phyloP scores from a whole-genome alignment of 495 filamentous ascomycete species.

The Glonium stellatum region DNA sequence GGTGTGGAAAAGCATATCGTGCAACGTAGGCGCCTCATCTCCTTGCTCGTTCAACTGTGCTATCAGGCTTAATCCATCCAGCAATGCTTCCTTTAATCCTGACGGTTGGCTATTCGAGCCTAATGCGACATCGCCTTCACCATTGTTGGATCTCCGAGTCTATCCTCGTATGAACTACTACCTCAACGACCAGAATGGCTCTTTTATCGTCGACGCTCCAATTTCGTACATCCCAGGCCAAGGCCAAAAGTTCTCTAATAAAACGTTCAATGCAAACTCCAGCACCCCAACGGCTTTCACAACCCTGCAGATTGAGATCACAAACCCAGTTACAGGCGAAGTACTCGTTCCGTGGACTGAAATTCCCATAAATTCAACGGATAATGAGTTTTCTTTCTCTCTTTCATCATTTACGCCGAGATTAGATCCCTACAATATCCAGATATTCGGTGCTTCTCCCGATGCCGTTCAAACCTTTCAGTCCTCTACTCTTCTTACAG shows the following conservation, averaged over 20 bases:
- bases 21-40: slow-evolving; percentile 4
- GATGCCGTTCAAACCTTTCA: slow-evolving; percentile 38
- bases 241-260: slow-evolving; percentile 41
- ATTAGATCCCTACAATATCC: slow-evolving; percentile 13
- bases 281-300: slow-evolving; percentile 13
- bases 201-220: slow-evolving; percentile 54
- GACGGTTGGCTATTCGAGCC: slow-evolving; percentile 52
- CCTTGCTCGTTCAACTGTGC: neutral
- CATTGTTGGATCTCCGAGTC: slow-evolving; percentile 51
- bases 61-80: neutral
- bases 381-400: slow-evolving; percentile 6
- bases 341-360: slow-evolving; percentile 22
- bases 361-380: slow-evolving; percentile 11
- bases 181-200: slow-evolving; percentile 45
- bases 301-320: slow-evolving; percentile 29
- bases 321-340: slow-evolving; percentile 27
- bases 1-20: slow-evolving; percentile 31
- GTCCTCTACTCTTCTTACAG: slow-evolving; percentile 43
- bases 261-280: slow-evolving; percentile 6
- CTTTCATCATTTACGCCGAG: neutral
- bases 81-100: slow-evolving; percentile 44
- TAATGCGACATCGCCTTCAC: slow-evolving; percentile 31
- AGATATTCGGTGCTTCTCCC: slow-evolving; percentile 25
- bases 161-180: slow-evolving; percentile 57
- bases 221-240: slow-evolving; percentile 48